phyloP scores from a whole-genome alignment of 2,329 filamentous ascomycete genomes.

The Paecilomyces sp. region DNA sequence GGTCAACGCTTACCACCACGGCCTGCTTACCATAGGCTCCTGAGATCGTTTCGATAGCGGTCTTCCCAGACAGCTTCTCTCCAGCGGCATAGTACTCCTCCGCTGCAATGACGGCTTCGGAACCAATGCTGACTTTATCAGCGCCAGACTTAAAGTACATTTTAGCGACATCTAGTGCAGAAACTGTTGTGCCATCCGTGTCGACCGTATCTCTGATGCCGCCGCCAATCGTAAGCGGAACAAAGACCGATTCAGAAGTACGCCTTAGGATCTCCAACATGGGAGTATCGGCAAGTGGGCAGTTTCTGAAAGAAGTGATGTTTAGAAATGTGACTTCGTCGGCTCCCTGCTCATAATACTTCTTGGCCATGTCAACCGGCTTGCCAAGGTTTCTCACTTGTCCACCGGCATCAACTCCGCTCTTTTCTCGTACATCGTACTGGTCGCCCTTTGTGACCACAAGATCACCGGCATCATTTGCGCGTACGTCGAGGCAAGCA shows the following conservation, averaged over 20 bases:
- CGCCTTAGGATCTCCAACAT: conserved; percentile 91
- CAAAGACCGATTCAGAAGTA: conserved; percentile 87
- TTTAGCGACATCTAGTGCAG: conserved; percentile 84
- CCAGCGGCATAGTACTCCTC: conserved; percentile 78
- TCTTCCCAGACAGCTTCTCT: conserved; percentile 65
- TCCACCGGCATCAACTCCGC: conserved; percentile 46
- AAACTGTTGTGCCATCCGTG: conserved; percentile 76
- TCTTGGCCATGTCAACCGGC: conserved; percentile 86
- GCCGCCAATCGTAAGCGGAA: conserved; percentile 89
- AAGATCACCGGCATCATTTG: conserved; percentile 89
- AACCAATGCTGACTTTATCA: conserved; percentile 96
- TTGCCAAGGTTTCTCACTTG: conserved; percentile 90
- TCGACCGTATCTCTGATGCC: conserved; percentile 92
- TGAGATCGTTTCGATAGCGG: conserved; percentile 93
- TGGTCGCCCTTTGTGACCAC: conserved; percentile 98
- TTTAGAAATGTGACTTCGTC: conserved; percentile 98
- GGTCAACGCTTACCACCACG: conserved; percentile 92
- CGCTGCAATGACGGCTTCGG: conserved; percentile 85
- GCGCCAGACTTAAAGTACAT: conserved; percentile 97
- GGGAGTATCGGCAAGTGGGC: conserved; percentile 80
- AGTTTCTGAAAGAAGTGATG: conserved; percentile 96
- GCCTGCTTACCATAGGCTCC: conserved; percentile 92
- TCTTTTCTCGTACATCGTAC: conserved; percentile 94
- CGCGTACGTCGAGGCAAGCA: conserved; percentile 89
- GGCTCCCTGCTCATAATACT: conserved; percentile 93